These are phyloP conservation scores for Nemania bipapillata DNA, from an alignment of 2,329 filamentous ascomycete species.

Conservation along the genomic window DNA sequence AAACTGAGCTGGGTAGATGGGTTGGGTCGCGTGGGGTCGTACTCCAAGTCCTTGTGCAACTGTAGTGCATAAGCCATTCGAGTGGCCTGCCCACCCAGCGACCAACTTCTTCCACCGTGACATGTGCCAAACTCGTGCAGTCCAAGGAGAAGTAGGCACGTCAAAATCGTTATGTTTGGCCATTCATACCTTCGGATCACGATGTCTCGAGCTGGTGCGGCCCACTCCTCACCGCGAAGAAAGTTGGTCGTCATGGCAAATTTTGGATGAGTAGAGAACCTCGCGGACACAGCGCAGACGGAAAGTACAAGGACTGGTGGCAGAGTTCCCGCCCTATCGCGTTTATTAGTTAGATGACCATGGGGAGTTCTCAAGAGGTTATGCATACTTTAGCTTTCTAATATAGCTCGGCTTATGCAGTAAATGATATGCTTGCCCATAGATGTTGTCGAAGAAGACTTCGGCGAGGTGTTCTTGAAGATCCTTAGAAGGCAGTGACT, in stretches of 20 bases:
- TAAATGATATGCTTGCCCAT: slow-evolving; percentile 93
- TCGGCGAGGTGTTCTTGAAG: slow-evolving; percentile 93
- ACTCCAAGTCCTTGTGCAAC: slow-evolving; percentile 88
- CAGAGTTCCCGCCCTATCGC: slow-evolving; percentile 73
- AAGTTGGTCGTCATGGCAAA: slow-evolving; percentile 82
- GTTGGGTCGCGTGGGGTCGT: slow-evolving; percentile 76
- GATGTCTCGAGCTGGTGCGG: slow-evolving; percentile 84
- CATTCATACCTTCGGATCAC: slow-evolving; percentile 88
- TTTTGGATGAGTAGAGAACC: slow-evolving; percentile 89
- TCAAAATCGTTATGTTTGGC: slow-evolving; percentile 95
- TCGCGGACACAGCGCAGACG: slow-evolving; percentile 92
- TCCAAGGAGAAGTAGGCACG: slow-evolving; percentile 86
- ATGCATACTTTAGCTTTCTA: slow-evolving; percentile 76
- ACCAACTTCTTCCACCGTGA: slow-evolving; percentile 95
- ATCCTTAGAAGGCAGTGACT: slow-evolving; percentile 83
- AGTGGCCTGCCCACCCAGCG: slow-evolving; percentile 92
- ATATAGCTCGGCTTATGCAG: slow-evolving; percentile 98
- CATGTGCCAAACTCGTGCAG: slow-evolving; percentile 97
- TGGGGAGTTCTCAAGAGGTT: slow-evolving; percentile 23
- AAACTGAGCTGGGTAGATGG: slow-evolving; percentile 78
- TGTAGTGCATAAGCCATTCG: slow-evolving; percentile 97
- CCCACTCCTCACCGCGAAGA: slow-evolving; percentile 90
- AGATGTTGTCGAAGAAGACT: slow-evolving; percentile 94
- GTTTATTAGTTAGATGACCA: slow-evolving; percentile 43
- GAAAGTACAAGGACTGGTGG: slow-evolving; percentile 93